These are phyloP conservation scores for Boehmeria nivea DNA, from an alignment of 306 rosid species.

Conservation along the genomic window DNA sequence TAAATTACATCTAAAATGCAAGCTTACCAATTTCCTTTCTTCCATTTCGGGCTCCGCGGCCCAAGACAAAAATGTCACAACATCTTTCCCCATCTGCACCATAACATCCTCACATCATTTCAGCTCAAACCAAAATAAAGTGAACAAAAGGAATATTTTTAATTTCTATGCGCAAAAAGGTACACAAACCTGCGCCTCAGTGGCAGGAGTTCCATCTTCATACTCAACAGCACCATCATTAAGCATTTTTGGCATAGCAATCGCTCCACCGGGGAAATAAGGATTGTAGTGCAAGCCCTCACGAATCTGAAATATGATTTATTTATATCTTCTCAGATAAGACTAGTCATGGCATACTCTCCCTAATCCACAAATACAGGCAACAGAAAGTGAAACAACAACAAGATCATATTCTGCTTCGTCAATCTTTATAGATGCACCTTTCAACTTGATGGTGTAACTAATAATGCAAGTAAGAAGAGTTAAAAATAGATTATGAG, in stretches of 20 bases:
- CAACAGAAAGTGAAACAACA: neutral
- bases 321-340: neutral
- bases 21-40: constrained; percentile 85
- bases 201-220: constrained; percentile 89
- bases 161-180: neutral
- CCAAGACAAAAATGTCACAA: constrained; percentile 81
- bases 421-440: neutral
- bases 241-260: constrained; percentile 99
- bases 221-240: constrained; percentile 93
- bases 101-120: constrained; percentile 5
- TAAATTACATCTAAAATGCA: neutral
- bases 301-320: constrained; percentile 64
- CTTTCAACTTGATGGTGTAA: neutral
- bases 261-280: constrained; percentile 97
- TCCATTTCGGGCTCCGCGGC: constrained; percentile 99
- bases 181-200: constrained; percentile 78
- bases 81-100: constrained; percentile 96
- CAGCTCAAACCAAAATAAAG: constrained; percentile 1
- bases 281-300: constrained; percentile 95
- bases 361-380: neutral
- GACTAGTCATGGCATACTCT: neutral
- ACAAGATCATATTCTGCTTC: neutral
- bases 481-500: no score
- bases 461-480: neutral
- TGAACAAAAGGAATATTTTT: neutral